Percentiles rank a stretch among this genome's conserved stretches.
Conservation (phyloP, 371 early-diverging fungal genomes). For the Entomophthora muscae region DNA sequence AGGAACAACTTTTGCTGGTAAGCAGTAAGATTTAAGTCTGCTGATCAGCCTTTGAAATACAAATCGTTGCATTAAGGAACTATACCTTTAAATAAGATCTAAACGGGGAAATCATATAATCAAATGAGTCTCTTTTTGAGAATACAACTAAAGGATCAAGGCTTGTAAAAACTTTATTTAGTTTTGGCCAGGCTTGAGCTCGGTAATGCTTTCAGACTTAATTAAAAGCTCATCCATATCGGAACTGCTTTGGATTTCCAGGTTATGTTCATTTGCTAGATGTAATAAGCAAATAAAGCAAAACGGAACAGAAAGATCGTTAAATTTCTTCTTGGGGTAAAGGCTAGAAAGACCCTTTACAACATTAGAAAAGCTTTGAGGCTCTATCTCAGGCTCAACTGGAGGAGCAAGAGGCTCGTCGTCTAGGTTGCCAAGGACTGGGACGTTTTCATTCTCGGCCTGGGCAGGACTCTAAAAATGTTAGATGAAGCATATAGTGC, state of each 20-base stretch:
- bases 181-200: not conserved
- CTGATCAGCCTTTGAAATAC: too few relatives aligned
- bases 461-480: not conserved
- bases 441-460: slow-evolving; percentile 3
- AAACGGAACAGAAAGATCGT: slow-evolving; percentile 85
- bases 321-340: slow-evolving; percentile 56
- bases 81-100: too few relatives aligned
- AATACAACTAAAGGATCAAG: too few relatives aligned
- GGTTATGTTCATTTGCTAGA: slow-evolving; percentile 82
- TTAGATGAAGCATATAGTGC: not conserved
- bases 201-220: not conserved
- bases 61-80: too few relatives aligned
- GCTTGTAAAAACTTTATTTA: too few relatives aligned
- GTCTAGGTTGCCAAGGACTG: not conserved
- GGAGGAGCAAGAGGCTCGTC: slow-evolving; percentile 10
- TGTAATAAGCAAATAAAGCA: slow-evolving; percentile 94
- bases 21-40: too few relatives aligned
- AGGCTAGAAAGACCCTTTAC: slow-evolving; percentile 40
- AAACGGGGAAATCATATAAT: too few relatives aligned
- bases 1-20: too few relatives aligned
- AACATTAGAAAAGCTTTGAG: slow-evolving; percentile 49
- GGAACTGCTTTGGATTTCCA: slow-evolving; percentile 21
- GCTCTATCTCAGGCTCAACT: slow-evolving; percentile 24
- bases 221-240: slow-evolving; percentile 9
- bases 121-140: too few relatives aligned